Evolutionary conservation across 164 flowering plant species (phyloP).

Genomic region (Magnolia changhungtana): DNA sequence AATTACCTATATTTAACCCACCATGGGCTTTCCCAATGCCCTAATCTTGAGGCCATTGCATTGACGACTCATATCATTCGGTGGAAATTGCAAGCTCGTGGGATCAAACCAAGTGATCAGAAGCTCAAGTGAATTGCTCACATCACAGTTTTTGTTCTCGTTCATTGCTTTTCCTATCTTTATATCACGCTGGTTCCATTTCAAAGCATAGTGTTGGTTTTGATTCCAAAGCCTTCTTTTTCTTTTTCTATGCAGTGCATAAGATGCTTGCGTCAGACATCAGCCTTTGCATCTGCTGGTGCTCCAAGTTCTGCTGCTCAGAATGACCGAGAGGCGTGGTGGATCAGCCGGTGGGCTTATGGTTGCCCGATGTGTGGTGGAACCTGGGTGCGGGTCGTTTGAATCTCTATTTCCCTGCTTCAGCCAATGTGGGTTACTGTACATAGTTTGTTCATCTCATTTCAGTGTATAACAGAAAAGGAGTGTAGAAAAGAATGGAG

Average conservation of each 20-base stretch:
- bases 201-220: no score
- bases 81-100: no score
- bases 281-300: slow-evolving; percentile 80
- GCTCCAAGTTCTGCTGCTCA: slow-evolving; percentile 39
- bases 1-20: no score
- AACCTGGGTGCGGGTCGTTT: slow-evolving; percentile 93
- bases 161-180: no score
- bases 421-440: not conserved
- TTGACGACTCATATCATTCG: no score
- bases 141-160: no score
- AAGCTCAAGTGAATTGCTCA: no score
- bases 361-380: slow-evolving; percentile 99
- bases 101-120: no score
- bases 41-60: no score
- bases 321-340: slow-evolving; percentile 77
- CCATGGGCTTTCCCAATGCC: no score
- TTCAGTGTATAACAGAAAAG: not conserved
- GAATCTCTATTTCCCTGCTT: slow-evolving; percentile 11
- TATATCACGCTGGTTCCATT: no score
- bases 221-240: not conserved
- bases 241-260: slow-evolving; percentile 60
- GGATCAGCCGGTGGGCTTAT: slow-evolving; percentile 95
- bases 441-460: not conserved
- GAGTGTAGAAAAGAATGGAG: no score
- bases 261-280: slow-evolving; percentile 95